These are phyloP conservation scores for Chaetomium strumarium DNA, from an alignment of 2,329 filamentous ascomycete species.

Conservation along the genomic window DNA sequence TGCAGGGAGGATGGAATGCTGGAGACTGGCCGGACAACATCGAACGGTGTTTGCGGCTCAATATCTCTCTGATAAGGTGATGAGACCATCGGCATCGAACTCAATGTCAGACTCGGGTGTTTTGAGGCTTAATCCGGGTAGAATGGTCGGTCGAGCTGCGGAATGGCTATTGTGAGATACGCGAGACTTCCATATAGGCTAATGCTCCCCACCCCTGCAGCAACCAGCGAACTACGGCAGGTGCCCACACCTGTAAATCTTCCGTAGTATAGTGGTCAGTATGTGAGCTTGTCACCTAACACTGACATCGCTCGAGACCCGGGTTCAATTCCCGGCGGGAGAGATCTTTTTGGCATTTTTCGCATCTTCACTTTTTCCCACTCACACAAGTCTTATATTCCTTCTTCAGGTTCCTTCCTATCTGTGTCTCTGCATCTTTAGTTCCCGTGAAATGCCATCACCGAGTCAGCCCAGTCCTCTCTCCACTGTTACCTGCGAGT, in stretches of 20 bases:
- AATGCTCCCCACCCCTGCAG: not conserved
- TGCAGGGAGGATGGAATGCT: no score
- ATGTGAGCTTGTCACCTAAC: conserved; percentile 17
- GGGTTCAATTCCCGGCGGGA: conserved; percentile 18
- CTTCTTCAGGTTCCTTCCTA: not conserved
- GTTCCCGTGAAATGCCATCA: not conserved
- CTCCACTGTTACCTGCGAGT: no score
- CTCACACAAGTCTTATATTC: not conserved
- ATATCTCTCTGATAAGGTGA: no score
- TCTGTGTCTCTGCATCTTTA: not conserved
- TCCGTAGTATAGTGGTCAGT: conserved; percentile 22
- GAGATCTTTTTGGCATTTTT: conserved; percentile 1
- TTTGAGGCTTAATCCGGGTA: no score
- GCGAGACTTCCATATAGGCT: not conserved
- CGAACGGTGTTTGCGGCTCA: no score
- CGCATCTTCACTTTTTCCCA: not conserved
- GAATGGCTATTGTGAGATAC: no score
- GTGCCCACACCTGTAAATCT: conserved; percentile 20
- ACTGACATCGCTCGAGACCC: conserved; percentile 15
- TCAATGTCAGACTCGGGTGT: no score
- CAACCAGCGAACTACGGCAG: conserved; percentile 14
- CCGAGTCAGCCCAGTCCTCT: no score
- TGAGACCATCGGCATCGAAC: no score
- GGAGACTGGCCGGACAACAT: no score
- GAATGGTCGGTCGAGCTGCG: no score